These are phyloP conservation scores for Trametes coccinea DNA, from an alignment of 768 basidiomycete species.

Conservation along the genomic window DNA sequence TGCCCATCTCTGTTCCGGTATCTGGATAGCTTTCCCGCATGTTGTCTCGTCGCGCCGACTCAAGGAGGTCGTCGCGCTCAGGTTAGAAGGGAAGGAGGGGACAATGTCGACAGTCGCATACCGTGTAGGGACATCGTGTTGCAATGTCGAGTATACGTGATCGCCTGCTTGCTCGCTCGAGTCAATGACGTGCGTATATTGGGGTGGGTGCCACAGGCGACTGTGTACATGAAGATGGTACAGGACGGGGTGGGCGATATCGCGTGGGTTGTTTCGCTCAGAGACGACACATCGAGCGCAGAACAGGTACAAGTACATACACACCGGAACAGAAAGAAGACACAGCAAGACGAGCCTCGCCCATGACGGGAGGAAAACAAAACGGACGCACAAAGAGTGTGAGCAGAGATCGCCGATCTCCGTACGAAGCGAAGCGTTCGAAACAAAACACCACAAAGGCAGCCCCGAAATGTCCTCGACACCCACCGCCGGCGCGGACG, in stretches of 20 bases:
- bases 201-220: background rate
- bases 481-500: background rate
- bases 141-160: background rate
- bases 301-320: background rate
- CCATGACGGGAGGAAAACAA: background rate
- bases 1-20: background rate
- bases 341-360: background rate
- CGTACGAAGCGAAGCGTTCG: background rate
- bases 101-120: background rate
- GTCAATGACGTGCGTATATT: background rate
- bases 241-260: background rate
- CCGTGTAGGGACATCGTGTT: background rate
- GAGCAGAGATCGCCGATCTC: slow-evolving; percentile 13
- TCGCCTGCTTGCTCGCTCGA: background rate
- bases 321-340: background rate
- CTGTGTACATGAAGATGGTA: background rate
- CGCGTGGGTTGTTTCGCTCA: background rate
- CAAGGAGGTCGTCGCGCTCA: too few species aligned
- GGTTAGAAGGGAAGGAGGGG: too few species aligned
- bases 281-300: background rate
- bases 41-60: background rate
- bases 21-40: background rate
- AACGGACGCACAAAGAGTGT: slow-evolving; percentile 2
- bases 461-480: too few species aligned
- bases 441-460: too few species aligned